A percentile compares a stretch with the other conserved stretches of the same genome.
phyloP scores from a whole-genome alignment of 495 filamentous ascomycete genomes.

The Chlorociboria aeruginascens region DNA sequence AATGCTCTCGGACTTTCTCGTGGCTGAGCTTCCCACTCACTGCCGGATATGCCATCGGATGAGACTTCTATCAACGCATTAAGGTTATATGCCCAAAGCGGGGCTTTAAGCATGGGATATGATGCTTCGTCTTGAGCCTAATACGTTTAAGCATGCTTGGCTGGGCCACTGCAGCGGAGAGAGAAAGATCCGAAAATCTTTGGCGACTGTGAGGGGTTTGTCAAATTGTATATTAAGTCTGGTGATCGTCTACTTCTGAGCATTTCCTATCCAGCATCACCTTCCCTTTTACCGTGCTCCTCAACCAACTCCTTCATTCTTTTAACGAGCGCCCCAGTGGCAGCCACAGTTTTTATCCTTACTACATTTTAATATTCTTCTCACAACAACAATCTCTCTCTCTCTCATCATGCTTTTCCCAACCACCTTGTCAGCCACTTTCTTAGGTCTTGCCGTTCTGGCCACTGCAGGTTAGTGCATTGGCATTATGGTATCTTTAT shows the following conservation, averaged over 20 bases:
- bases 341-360: constrained; percentile 15
- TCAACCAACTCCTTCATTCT: constrained; percentile 9
- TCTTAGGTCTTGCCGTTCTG: constrained; percentile 13
- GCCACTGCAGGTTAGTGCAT: constrained; percentile 11
- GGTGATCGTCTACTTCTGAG: background rate
- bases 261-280: constrained; percentile 8
- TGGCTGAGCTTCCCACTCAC: no score
- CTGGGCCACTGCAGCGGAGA: constrained; percentile 8
- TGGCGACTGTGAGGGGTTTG: background rate
- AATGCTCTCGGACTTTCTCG: constrained; percentile 3
- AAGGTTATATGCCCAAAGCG: constrained; percentile 3
- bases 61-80: constrained; percentile 1
- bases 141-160: constrained; percentile 10
- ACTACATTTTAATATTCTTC: constrained; percentile 7
- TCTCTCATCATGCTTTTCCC: constrained; percentile 15
- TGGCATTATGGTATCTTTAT: background rate
- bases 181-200: constrained; percentile 14
- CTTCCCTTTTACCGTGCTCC: constrained; percentile 7
- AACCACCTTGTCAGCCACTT: background rate
- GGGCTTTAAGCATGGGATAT: background rate
- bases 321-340: constrained; percentile 22
- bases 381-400: background rate
- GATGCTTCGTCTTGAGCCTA: constrained; percentile 6
- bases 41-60: background rate
- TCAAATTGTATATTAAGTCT: constrained; percentile 12